Evolutionary conservation across 139 green algal genomes (phyloP).

Genomic region (Volvox reticuliferus): DNA sequence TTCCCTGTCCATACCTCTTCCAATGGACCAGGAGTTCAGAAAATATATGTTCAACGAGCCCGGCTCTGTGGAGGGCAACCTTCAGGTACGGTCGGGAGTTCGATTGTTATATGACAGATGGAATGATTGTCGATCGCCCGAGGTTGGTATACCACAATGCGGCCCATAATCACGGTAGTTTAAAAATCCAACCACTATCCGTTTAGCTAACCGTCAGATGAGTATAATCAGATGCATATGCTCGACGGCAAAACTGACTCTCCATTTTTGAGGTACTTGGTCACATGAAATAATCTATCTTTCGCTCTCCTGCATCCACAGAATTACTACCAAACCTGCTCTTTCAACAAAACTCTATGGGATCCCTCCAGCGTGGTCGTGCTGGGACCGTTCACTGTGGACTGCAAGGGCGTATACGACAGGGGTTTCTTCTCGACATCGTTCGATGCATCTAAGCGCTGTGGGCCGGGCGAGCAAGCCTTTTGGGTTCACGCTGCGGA

Average conservation of each 20-base stretch:
- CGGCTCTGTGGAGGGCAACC: background rate
- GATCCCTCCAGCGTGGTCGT: constrained; percentile 10
- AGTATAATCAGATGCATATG: too few species aligned
- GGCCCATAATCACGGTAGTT: too few species aligned
- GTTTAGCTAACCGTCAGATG: too few species aligned
- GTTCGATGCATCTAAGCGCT: background rate
- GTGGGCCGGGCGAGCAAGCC: background rate
- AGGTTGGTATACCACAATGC: too few species aligned
- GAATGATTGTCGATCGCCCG: too few species aligned
- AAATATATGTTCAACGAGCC: background rate
- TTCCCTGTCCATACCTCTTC: background rate
- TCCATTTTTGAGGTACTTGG: too few species aligned
- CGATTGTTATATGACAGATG: too few species aligned
- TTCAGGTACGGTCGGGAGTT: background rate
- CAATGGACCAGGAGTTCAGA: background rate
- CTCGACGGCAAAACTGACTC: too few species aligned
- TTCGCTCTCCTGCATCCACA: background rate
- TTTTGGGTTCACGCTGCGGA: background rate
- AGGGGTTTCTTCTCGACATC: background rate
- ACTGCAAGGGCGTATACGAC: background rate
- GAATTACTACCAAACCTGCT: constrained; percentile 29
- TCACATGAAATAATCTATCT: too few species aligned
- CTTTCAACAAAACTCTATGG: background rate
- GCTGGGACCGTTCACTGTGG: background rate
- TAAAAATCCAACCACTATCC: too few species aligned